phyloP scores from a whole-genome alignment of 2,329 filamentous ascomycete species.

The Aureobasidium sp. region DNA sequence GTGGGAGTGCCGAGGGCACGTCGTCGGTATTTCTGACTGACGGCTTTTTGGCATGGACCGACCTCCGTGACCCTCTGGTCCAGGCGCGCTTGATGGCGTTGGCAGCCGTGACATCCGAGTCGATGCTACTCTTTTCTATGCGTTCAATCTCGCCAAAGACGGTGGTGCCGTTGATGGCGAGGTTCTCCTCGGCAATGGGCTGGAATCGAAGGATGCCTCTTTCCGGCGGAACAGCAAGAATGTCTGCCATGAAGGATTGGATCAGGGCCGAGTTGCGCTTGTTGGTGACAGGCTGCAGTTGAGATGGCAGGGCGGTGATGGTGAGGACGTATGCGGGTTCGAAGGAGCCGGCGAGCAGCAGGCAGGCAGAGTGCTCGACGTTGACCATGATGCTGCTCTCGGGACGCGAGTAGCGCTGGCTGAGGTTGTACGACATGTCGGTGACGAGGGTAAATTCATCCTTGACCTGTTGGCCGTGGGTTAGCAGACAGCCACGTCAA shows the following conservation, averaged over 20 bases:
- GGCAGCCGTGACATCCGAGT: slow-evolving; percentile 26
- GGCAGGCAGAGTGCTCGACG: slow-evolving; percentile 66
- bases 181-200: slow-evolving; percentile 61
- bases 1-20: not conserved
- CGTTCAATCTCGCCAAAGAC: slow-evolving; percentile 61
- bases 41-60: slow-evolving; percentile 20
- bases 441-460: slow-evolving; percentile 70
- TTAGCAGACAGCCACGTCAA: not conserved
- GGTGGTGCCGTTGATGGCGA: slow-evolving; percentile 65
- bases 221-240: slow-evolving; percentile 57
- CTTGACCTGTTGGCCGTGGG: slow-evolving; percentile 49
- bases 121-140: slow-evolving; percentile 40
- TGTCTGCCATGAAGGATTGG: slow-evolving; percentile 66
- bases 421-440: slow-evolving; percentile 65
- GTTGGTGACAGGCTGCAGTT: slow-evolving; percentile 68
- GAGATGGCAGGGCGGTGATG: slow-evolving; percentile 61
- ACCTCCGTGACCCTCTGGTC: slow-evolving; percentile 24
- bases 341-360: slow-evolving; percentile 67
- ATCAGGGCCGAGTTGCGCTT: slow-evolving; percentile 73
- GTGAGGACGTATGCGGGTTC: slow-evolving; percentile 74
- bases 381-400: slow-evolving; percentile 67
- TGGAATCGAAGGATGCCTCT: slow-evolving; percentile 70
- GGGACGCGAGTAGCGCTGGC: slow-evolving; percentile 67
- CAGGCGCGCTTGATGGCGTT: slow-evolving; percentile 37
- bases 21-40: slow-evolving; percentile 1